These are phyloP conservation scores for Parasarocladium wereldwijsianum DNA, from an alignment of 2,329 filamentous ascomycete genomes.

Conservation along the genomic window DNA sequence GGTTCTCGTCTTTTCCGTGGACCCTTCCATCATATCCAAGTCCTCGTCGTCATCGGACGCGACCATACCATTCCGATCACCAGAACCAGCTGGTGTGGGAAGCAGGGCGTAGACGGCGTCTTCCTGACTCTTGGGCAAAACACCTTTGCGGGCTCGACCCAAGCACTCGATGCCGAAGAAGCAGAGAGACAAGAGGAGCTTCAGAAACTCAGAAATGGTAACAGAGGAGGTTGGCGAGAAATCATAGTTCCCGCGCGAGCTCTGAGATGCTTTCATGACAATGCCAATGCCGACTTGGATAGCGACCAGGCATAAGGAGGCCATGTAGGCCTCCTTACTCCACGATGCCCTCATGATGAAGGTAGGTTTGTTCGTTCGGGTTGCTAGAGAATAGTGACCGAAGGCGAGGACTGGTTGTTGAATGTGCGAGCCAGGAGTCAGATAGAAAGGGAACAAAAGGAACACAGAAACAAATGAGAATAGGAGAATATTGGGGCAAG, in stretches of 20 bases:
- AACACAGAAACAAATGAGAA: too few species aligned
- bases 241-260: conserved; percentile 10
- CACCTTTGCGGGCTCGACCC: conserved; percentile 5
- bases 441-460: too few species aligned
- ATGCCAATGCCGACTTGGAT: conserved; percentile 20
- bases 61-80: conserved; percentile 6
- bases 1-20: not conserved
- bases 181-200: conserved; percentile 14
- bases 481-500: too few species aligned
- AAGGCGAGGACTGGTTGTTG: too few species aligned
- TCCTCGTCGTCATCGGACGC: not conserved
- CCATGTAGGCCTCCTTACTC: conserved; percentile 10
- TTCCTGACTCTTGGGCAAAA: not conserved
- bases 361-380: too few species aligned
- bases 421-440: too few species aligned
- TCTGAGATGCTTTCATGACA: conserved; percentile 16
- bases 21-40: not conserved
- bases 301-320: conserved; percentile 17
- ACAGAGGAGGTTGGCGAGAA: conserved; percentile 17
- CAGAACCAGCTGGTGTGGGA: conserved; percentile 8
- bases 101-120: not conserved
- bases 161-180: conserved; percentile 16
- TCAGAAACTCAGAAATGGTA: conserved; percentile 17
- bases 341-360: too few species aligned
- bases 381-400: too few species aligned